Base-by-base conservation (phyloP, 2,329 filamentous ascomycete genomes). In the Periconia digitata region DNA sequence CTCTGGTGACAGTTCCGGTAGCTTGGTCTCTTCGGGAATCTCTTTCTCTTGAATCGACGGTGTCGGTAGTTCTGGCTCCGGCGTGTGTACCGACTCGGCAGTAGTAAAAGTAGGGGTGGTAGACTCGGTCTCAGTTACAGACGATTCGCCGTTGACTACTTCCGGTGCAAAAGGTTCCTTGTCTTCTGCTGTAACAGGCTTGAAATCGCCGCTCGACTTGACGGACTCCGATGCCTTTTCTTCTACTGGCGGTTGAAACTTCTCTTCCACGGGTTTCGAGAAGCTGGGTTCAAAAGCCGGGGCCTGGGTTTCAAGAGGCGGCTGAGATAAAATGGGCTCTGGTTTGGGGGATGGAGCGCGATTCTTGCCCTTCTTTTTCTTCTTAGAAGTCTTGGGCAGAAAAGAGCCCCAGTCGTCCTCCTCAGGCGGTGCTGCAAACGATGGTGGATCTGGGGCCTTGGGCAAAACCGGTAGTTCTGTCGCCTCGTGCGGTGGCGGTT, bases 351-450 rank as follows among this genome's bases (percentile, higher is more conserved):
- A 38, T 12, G 15, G 8, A 16, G 17, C 32, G 20, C 12, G 32
- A 22, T 44, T 44, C 20, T 41, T 46, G 24, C 20, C 22, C 27
- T 46, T 46, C 38, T 46, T 46, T 15, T 36, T 41, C 38, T 46
- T 46, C 27, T 46, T 46, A 3, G 44, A 35, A 35, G 44, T 18
- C 18, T 35, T 46, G 18, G 24, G 10, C 20, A 39, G 44, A 29
- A 42, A 42, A 35, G 44, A 37, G 8, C 27, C 39, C 44, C 46
- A 48, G 22, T 48, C 46, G 46, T 48, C 46, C 34, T 48, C 41
- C 17, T 32, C 22, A n/a, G 44, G 44, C 8, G 44, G 36, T 37
- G 35, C 24, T 6, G 44, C n/a, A 10, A 15, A 32, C 8, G 27
- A 17, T 13, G 2, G 16, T 20, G 40, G 17, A 20, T 39, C 45